These are phyloP conservation scores for Pulveroboletus ravenelii DNA, from an alignment of 768 basidiomycete species.

Conservation along the genomic window DNA sequence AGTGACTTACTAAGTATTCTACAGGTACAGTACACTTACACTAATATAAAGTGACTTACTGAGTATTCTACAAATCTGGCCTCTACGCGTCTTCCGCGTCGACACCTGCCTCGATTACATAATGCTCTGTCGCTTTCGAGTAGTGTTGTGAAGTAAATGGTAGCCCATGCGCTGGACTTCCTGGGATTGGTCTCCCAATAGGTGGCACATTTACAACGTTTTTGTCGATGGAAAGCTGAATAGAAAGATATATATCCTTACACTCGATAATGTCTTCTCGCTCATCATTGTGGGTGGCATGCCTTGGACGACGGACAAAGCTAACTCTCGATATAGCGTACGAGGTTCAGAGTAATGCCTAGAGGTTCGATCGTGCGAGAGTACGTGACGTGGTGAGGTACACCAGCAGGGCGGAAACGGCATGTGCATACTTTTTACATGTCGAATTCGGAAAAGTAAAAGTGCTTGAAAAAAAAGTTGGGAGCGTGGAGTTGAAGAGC, in stretches of 20 bases:
- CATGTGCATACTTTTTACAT: conserved; percentile 53
- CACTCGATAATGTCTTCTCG: conserved; percentile 60
- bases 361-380: conserved; percentile 52
- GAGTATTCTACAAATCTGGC: conserved; percentile 52
- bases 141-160: conserved; percentile 62
- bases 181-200: conserved; percentile 59
- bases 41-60: too few species aligned
- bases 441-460: conserved; percentile 4
- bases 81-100: conserved; percentile 56
- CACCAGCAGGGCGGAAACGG: conserved; percentile 50
- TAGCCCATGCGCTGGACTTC: conserved; percentile 79
- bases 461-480: conserved; percentile 36
- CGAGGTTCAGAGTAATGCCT: conserved; percentile 59
- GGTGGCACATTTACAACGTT: conserved; percentile 64
- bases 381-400: conserved; percentile 56
- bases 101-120: conserved; percentile 85
- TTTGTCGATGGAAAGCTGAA: not conserved
- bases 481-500: conserved; percentile 55
- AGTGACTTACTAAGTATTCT: too few species aligned
- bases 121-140: conserved; percentile 72
- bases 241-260: conserved; percentile 23
- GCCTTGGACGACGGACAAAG: conserved; percentile 58
- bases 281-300: conserved; percentile 60
- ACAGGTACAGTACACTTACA: too few species aligned
- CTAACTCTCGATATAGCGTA: conserved; percentile 60